A percentile compares a stretch with the other conserved stretches of the same genome.
These are phyloP conservation scores for Cylindrotheca closterium DNA, from an alignment of 108 stramenopile species.

Conservation along the genomic window DNA sequence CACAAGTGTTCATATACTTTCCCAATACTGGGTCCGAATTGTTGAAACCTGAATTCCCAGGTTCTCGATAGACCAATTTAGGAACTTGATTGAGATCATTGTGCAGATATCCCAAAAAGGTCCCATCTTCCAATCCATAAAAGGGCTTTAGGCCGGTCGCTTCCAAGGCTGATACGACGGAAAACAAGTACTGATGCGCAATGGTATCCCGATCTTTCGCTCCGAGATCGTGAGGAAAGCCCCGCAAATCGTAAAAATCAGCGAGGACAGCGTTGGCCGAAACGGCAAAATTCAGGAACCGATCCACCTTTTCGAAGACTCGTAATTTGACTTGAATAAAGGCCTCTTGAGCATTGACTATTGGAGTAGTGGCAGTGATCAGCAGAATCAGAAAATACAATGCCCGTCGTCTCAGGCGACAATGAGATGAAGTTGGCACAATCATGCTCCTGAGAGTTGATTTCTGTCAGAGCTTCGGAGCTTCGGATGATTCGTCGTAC, in stretches of 20 bases:
- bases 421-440: no score
- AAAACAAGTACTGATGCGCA: not conserved
- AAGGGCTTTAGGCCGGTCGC: conserved; percentile 9
- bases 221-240: conserved; percentile 25
- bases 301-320: not conserved
- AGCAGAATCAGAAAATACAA: no score
- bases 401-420: no score
- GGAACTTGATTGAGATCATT: not conserved
- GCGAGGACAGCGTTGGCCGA: not conserved
- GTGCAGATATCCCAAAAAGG: conserved; percentile 18
- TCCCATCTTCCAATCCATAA: conserved; percentile 40
- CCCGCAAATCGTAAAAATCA: conserved; percentile 2
- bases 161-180: conserved; percentile 14
- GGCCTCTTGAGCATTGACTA: not conserved
- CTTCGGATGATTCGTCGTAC: no score
- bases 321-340: not conserved
- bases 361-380: no score
- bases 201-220: conserved; percentile 30
- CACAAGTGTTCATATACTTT: conserved; percentile 24
- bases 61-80: conserved; percentile 26
- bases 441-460: no score
- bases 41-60: conserved; percentile 29
- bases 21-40: conserved; percentile 21
- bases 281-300: not conserved
- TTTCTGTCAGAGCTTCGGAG: no score